Evolutionary conservation across 1,284 basidiomycete species (phyloP), one percentile per base, ranked within the genome.

Genomic region (Puccinia novopanici): DNA sequence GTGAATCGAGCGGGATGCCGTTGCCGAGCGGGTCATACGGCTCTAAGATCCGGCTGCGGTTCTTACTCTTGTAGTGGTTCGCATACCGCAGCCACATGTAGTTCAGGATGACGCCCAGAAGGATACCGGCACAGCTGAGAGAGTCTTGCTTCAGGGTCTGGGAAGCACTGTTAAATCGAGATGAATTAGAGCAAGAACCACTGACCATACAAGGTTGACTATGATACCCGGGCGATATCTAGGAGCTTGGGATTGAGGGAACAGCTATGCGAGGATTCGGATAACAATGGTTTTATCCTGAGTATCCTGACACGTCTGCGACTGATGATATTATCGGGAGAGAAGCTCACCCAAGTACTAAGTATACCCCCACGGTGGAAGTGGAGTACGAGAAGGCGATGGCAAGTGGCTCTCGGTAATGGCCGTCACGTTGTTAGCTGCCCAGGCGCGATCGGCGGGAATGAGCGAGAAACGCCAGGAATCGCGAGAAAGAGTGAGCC

Each of bases 401-500:
- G 6, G 76, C 63, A 42, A 42, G 63, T 40, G n/a, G 76, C 76
- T 70, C 52, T 79, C 76, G 48, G n/a, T 71, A 70, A 57, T 79
- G 65, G 12, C 65, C 50, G 15, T 37, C 24, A 15, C 65, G 61
- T 79, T 79, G 22, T 79, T 79, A 15, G 76, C 24, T 57, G 24
- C 45, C 76, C 76, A 79, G 12, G 76, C 42, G 22, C 40, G 24
- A 79, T 52, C 22, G 76, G 65, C n/a, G 0, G 76, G 76, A 10
- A 45, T 52, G 10, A 79, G 52, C 0, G 76, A 79, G 40, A 71
- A 27, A 52, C 27, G 13, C 76, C 76, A 15, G 76, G 37, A 13
- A 79, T 57, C 13, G 76, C 67, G 15, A 79, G 55, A 37, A 79
- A 79, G n/a, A 79, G 42, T 59, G 76, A 79, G 3, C 30, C 76